A percentile compares a stretch with the other conserved stretches of the same genome.
These are phyloP conservation scores for Calocybe gambosa DNA, from an alignment of 1,284 basidiomycete genomes.

Conservation along the genomic window DNA sequence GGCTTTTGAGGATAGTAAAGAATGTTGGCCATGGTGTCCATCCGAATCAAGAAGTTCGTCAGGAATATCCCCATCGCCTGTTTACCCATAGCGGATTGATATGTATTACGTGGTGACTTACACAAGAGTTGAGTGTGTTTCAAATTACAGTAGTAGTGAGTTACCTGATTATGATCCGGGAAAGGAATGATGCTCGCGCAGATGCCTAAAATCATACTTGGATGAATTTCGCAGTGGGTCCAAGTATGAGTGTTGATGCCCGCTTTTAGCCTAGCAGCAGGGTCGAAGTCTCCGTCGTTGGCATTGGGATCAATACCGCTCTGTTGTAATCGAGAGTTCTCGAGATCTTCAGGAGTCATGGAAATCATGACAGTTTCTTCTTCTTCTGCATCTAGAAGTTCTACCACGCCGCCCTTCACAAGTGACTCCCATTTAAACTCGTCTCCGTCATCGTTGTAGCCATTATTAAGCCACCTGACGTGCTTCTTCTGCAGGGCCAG, in stretches of 20 bases:
- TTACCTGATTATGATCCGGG: slow-evolving; percentile 97
- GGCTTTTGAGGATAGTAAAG: slow-evolving; percentile 99
- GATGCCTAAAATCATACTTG: slow-evolving; percentile 97
- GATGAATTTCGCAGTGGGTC: slow-evolving; percentile 99
- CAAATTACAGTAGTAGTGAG: neutral
- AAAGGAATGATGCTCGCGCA: slow-evolving; percentile 99
- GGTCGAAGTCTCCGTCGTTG: slow-evolving; percentile 74
- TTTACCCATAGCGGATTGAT: slow-evolving; percentile 99
- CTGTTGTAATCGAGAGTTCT: slow-evolving; percentile 71
- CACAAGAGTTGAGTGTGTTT: slow-evolving; percentile 10
- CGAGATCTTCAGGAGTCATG: slow-evolving; percentile 96
- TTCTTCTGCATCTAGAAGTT: slow-evolving; percentile 96
- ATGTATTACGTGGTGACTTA: slow-evolving; percentile 97
- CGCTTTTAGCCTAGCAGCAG: slow-evolving; percentile 82
- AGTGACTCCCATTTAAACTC: slow-evolving; percentile 84
- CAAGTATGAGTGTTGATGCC: slow-evolving; percentile 82
- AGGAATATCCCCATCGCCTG: slow-evolving; percentile 99
- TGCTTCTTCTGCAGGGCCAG: slow-evolving; percentile 85
- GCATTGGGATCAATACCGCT: slow-evolving; percentile 53
- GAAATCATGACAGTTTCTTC: slow-evolving; percentile 99
- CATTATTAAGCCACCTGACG: slow-evolving; percentile 65
- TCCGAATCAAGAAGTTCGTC: slow-evolving; percentile 94
- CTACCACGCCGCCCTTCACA: slow-evolving; percentile 85
- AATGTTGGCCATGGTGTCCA: slow-evolving; percentile 99
- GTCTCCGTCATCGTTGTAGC: slow-evolving; percentile 47